Evolutionary conservation across 495 filamentous ascomycete genomes (phyloP).

Genomic region (Oidiodendron maius): DNA sequence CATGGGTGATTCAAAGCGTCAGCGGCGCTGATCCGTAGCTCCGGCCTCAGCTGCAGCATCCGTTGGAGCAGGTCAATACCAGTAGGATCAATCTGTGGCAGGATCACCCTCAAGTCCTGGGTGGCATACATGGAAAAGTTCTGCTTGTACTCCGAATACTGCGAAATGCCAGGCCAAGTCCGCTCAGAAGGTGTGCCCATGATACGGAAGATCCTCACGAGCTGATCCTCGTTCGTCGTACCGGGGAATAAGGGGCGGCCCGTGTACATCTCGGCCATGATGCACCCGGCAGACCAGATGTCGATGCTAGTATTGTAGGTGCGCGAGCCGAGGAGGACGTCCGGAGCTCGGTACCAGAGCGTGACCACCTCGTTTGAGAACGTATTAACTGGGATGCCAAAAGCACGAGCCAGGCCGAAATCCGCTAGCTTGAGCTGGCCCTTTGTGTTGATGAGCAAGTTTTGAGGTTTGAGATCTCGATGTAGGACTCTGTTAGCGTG

Average conservation of each 20-base stretch:
- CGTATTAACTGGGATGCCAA: conserved; percentile 95
- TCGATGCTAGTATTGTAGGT: conserved; percentile 98
- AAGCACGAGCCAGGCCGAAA: conserved; percentile 87
- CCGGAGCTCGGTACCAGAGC: conserved; percentile 91
- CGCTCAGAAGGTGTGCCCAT: conserved; percentile 94
- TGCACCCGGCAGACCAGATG: conserved; percentile 95
- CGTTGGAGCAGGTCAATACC: conserved; percentile 80
- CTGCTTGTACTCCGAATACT: conserved; percentile 90
- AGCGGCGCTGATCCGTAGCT: conserved; percentile 80
- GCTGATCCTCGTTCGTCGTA: conserved; percentile 93
- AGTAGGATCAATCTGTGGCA: conserved; percentile 81
- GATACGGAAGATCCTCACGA: conserved; percentile 91
- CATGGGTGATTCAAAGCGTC: conserved; percentile 85
- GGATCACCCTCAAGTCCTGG: conserved; percentile 75
- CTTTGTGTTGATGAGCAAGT: conserved; percentile 89
- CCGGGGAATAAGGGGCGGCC: conserved; percentile 90
- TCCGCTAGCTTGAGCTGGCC: conserved; percentile 90
- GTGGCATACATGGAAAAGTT: conserved; percentile 95
- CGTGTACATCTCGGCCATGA: conserved; percentile 98
- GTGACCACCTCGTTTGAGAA: conserved; percentile 98
- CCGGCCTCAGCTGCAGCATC: conserved; percentile 91
- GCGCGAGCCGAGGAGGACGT: conserved; percentile 82
- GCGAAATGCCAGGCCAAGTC: conserved; percentile 85
- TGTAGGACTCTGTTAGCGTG: conserved; percentile 94
- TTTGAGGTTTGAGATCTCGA: conserved; percentile 94